A percentile compares a stretch with the other conserved stretches of the same genome.
phyloP scores from a whole-genome alignment of 192 early-diverging fungal genomes.

The Chytriomyces confervae region DNA sequence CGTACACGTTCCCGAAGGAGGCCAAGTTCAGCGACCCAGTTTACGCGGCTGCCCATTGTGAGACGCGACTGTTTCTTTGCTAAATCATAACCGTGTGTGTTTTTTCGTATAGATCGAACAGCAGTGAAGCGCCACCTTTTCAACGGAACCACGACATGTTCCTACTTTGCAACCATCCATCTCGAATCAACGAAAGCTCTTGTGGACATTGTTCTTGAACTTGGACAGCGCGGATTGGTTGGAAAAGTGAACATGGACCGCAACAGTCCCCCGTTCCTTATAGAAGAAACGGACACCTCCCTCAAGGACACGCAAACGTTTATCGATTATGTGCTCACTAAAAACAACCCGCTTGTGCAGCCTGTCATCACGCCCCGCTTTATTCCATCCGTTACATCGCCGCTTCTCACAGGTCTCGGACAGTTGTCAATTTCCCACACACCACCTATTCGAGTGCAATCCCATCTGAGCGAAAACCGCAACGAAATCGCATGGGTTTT shows the following conservation, averaged over 20 bases:
- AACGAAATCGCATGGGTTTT: slow-evolving; percentile 78
- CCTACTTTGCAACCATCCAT: slow-evolving; percentile 93
- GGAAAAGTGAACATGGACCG: slow-evolving; percentile 98
- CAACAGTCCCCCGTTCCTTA: slow-evolving; percentile 79
- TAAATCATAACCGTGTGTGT: no score
- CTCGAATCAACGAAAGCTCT: slow-evolving; percentile 73
- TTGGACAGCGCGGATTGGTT: slow-evolving; percentile 92
- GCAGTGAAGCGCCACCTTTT: slow-evolving; percentile 73
- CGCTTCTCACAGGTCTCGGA: slow-evolving; percentile 73
- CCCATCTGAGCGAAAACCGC: slow-evolving; percentile 87
- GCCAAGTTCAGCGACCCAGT: slow-evolving; percentile 68
- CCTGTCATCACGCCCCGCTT: slow-evolving; percentile 95
- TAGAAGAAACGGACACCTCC: slow-evolving; percentile 74
- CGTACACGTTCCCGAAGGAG: slow-evolving; percentile 91
- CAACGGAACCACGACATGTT: slow-evolving; percentile 89
- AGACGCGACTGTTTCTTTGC: neutral
- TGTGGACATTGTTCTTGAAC: slow-evolving; percentile 67
- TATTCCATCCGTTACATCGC: slow-evolving; percentile 78
- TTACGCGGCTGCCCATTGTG: slow-evolving; percentile 74
- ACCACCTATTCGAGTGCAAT: slow-evolving; percentile 78
- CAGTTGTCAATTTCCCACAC: slow-evolving; percentile 71
- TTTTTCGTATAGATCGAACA: slow-evolving; percentile 6
- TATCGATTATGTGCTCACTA: slow-evolving; percentile 33
- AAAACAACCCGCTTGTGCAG: slow-evolving; percentile 37
- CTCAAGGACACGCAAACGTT: slow-evolving; percentile 66